A percentile compares a stretch with the other conserved stretches of the same genome.
Evolutionary conservation across 2,329 filamentous ascomycete genomes (phyloP).

Genomic region (Dryadomyces sulphureus): DNA sequence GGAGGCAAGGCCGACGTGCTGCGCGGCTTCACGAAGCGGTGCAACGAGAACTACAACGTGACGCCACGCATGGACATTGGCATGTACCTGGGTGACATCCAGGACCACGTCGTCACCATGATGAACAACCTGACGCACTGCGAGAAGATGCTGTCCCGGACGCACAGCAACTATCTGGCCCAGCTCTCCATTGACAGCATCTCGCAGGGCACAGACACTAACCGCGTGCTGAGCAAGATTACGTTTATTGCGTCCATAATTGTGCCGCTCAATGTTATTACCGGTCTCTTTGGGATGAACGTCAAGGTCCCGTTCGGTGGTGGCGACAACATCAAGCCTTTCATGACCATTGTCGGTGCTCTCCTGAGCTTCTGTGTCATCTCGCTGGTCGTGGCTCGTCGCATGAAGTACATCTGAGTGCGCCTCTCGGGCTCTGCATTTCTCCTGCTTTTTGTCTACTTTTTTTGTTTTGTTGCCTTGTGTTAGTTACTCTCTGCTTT

Average conservation of each 20-base stretch:
- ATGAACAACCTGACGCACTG: slow-evolving; percentile 92
- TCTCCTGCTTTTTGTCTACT: neutral
- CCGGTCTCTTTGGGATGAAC: slow-evolving; percentile 81
- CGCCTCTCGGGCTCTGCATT: too few species aligned
- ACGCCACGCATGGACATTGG: slow-evolving; percentile 94
- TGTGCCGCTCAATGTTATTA: slow-evolving; percentile 90
- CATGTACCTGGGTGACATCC: slow-evolving; percentile 91
- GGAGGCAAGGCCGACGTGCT: slow-evolving; percentile 98
- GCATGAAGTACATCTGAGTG: slow-evolving; percentile 27
- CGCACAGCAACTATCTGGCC: slow-evolving; percentile 91
- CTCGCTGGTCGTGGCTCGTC: slow-evolving; percentile 30
- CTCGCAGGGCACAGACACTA: slow-evolving; percentile 73
- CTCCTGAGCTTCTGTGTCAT: slow-evolving; percentile 38
- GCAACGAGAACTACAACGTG: slow-evolving; percentile 93
- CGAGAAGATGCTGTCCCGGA: slow-evolving; percentile 90
- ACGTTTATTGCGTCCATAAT: slow-evolving; percentile 87
- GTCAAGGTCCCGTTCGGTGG: slow-evolving; percentile 53
- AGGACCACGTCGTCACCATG: slow-evolving; percentile 99
- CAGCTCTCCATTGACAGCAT: slow-evolving; percentile 89
- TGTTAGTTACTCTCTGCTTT: neutral
- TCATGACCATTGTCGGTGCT: slow-evolving; percentile 34
- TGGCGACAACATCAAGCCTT: slow-evolving; percentile 35
- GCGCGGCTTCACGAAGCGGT: slow-evolving; percentile 93
- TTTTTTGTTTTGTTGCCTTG: neutral
- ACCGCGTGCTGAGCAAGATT: slow-evolving; percentile 84